phyloP scores from a whole-genome alignment of 306 rosid genomes.

The Quercus agrifolia region DNA sequence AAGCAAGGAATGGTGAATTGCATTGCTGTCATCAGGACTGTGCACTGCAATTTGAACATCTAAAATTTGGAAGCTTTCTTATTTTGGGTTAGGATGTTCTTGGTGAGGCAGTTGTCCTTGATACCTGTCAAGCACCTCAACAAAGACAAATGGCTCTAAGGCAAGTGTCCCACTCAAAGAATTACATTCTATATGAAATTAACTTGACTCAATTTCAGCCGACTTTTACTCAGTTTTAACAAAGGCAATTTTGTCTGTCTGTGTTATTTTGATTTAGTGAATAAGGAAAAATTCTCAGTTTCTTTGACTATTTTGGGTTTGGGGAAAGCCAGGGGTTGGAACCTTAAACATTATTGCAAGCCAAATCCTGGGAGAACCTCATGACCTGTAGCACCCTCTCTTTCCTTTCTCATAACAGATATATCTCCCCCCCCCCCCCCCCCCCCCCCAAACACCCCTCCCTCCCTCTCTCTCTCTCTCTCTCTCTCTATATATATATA shows the following conservation, averaged over 20 bases:
- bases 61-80: too few species aligned
- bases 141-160: neutral
- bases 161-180: neutral
- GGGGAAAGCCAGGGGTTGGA: too few species aligned
- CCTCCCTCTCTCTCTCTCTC: neutral
- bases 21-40: neutral
- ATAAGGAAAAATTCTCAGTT: too few species aligned
- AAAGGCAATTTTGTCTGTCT: neutral
- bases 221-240: neutral
- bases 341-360: too few species aligned
- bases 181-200: neutral
- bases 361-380: too few species aligned
- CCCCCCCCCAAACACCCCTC: rapidly evolving
- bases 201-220: neutral
- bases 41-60: too few species aligned
- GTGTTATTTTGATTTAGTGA: too few species aligned
- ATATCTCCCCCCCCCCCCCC: too few species aligned
- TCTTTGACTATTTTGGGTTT: too few species aligned
- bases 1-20: neutral
- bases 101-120: neutral
- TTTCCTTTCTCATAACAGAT: neutral
- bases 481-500: too few species aligned
- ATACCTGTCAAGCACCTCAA: neutral
- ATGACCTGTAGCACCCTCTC: neutral
- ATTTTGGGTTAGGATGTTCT: too few species aligned